A percentile compares a stretch with the other conserved stretches of the same genome.
These are phyloP conservation scores for Neocucurbitaria cava DNA, from an alignment of 2,329 filamentous ascomycete genomes.

Conservation along the genomic window DNA sequence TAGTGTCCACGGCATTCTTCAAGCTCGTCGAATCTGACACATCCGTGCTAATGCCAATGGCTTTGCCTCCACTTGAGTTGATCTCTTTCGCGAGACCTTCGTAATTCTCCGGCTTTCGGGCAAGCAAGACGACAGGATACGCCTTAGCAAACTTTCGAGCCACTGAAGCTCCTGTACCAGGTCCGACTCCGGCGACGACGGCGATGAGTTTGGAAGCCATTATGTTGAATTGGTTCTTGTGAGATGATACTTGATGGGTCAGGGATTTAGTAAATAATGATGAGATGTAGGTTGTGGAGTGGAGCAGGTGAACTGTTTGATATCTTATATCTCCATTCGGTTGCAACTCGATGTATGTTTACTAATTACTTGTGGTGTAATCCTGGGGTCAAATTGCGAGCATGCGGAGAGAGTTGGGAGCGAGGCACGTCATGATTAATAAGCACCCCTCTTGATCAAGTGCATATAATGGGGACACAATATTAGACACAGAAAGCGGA, in stretches of 20 bases:
- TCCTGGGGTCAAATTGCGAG: slow-evolving; percentile 24
- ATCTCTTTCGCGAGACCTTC: slow-evolving; percentile 73
- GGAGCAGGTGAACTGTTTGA: not conserved
- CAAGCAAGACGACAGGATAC: slow-evolving; percentile 79
- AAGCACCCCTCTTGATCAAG: slow-evolving; percentile 15
- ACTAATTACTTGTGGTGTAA: slow-evolving; percentile 33
- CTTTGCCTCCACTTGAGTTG: slow-evolving; percentile 69
- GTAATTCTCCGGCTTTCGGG: slow-evolving; percentile 71
- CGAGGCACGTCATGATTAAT: slow-evolving; percentile 37
- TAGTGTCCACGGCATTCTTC: slow-evolving; percentile 66
- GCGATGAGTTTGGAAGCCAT: slow-evolving; percentile 66
- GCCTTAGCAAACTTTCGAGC: slow-evolving; percentile 66
- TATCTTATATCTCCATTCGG: not conserved
- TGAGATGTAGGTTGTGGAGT: not conserved
- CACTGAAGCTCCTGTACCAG: slow-evolving; percentile 70
- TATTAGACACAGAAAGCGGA: not conserved
- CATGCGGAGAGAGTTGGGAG: slow-evolving; percentile 27
- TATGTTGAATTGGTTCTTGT: not conserved
- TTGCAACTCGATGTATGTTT: slow-evolving; percentile 20
- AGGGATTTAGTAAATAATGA: not conserved
- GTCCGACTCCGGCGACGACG: slow-evolving; percentile 74
- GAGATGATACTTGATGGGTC: slow-evolving; percentile 1
- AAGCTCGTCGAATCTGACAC: slow-evolving; percentile 64
- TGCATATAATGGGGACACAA: not conserved
- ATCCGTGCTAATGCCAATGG: slow-evolving; percentile 74